Percentiles rank a stretch among this genome's conserved stretches.
phyloP scores from a whole-genome alignment of 2,329 filamentous ascomycete species.

The Sordariomycetes sp. region DNA sequence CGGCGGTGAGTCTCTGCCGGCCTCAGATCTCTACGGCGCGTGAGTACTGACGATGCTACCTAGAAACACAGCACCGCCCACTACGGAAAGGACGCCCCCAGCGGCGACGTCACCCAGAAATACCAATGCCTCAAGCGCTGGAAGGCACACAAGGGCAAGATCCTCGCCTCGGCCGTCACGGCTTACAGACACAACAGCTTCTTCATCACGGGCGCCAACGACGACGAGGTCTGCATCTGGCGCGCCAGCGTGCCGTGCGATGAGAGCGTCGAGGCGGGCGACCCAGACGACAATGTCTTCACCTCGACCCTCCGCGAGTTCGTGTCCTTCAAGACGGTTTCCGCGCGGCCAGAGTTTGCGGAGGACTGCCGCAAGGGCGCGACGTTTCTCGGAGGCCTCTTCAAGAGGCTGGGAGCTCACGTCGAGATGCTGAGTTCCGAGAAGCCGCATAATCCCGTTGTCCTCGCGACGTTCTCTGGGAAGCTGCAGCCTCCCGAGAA shows the following conservation, averaged over 20 bases:
- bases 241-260: constrained; percentile 43
- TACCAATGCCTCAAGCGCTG: constrained; percentile 70
- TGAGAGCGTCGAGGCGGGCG: constrained; percentile 23
- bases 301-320: constrained; percentile 71
- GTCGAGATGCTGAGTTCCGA: constrained; percentile 83
- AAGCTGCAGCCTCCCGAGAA: constrained; percentile 51
- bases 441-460: constrained; percentile 76
- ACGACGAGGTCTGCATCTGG: constrained; percentile 83
- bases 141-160: constrained; percentile 75
- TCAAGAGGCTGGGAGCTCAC: constrained; percentile 81
- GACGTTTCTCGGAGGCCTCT: constrained; percentile 77
- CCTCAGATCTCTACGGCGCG: neutral
- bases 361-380: constrained; percentile 89
- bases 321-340: constrained; percentile 83
- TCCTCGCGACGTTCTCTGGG: constrained; percentile 76
- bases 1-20: constrained; percentile 46
- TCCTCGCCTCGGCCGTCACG: constrained; percentile 71
- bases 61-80: constrained; percentile 56
- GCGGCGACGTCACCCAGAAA: constrained; percentile 54
- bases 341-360: constrained; percentile 70
- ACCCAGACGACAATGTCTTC: constrained; percentile 17
- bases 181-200: constrained; percentile 59
- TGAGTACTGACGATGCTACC: neutral
- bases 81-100: constrained; percentile 35
- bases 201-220: constrained; percentile 91